A percentile compares a stretch with the other conserved stretches of the same genome.
These are phyloP conservation scores for Ogataea dorogensis DNA, from an alignment of 805 yeast species.

Conservation along the genomic window DNA sequence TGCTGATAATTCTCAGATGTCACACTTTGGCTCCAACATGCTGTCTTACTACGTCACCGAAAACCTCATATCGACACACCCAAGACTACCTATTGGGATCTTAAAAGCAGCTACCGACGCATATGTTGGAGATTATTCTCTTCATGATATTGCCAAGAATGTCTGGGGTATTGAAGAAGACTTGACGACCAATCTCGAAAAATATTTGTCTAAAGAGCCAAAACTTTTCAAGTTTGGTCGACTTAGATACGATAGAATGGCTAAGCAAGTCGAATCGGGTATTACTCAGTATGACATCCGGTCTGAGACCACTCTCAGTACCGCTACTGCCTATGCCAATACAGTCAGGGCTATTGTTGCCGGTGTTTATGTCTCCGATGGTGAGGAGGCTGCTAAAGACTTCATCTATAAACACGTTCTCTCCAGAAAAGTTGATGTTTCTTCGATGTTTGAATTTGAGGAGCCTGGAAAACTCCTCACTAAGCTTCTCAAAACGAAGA, in stretches of 20 bases:
- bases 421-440: constrained; percentile 77
- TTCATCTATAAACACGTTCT: constrained; percentile 76
- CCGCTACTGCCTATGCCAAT: constrained; percentile 51
- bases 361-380: constrained; percentile 73
- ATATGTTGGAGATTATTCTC: constrained; percentile 63
- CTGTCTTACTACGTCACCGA: constrained; percentile 75
- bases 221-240: constrained; percentile 68
- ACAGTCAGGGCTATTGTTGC: constrained; percentile 83
- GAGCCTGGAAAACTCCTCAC: constrained; percentile 85
- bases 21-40: constrained; percentile 78
- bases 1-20: constrained; percentile 75
- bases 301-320: constrained; percentile 23
- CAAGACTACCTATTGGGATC: constrained; percentile 83
- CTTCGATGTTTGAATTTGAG: constrained; percentile 72
- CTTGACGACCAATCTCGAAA: constrained; percentile 56
- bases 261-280: constrained; percentile 52
- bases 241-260: constrained; percentile 45
- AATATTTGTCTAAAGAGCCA: constrained; percentile 67
- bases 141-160: constrained; percentile 61
- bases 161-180: constrained; percentile 91
- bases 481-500: constrained; percentile 71
- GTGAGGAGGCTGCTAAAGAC: constrained; percentile 58
- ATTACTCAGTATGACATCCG: constrained; percentile 42
- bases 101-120: constrained; percentile 75
- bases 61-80: constrained; percentile 70